Evolutionary conservation across 805 yeast genomes (phyloP).

Genomic region (Starmerella sp.): DNA sequence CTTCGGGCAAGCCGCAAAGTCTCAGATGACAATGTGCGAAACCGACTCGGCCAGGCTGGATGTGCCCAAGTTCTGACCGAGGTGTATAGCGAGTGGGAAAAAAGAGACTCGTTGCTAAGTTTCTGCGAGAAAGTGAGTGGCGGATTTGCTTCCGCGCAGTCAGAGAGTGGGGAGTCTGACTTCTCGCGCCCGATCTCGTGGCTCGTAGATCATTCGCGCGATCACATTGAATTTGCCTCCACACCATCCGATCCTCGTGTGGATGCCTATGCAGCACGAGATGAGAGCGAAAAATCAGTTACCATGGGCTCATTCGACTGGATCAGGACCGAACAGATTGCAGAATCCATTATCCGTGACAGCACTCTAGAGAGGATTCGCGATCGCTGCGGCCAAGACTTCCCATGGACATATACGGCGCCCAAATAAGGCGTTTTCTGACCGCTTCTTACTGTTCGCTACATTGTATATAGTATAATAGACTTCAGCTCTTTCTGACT

Average conservation of each 20-base stretch:
- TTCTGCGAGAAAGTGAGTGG: conserved; percentile 17
- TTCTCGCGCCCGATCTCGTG: conserved; percentile 10
- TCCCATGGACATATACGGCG: background rate
- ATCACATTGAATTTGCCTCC: conserved; percentile 16
- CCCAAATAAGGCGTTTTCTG: background rate
- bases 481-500: too few species aligned
- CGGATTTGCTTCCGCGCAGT: conserved; percentile 3
- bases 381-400: conserved; percentile 15
- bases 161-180: background rate
- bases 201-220: conserved; percentile 21
- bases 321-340: conserved; percentile 16
- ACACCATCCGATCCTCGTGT: conserved; percentile 23
- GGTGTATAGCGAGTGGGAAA: conserved; percentile 19
- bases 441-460: too few species aligned
- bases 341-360: conserved; percentile 18
- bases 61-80: conserved; percentile 16
- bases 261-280: conserved; percentile 23
- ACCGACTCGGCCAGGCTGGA: conserved; percentile 23
- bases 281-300: conserved; percentile 13
- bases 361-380: conserved; percentile 13
- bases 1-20: conserved; percentile 24
- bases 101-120: conserved; percentile 16
- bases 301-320: conserved; percentile 10
- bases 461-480: too few species aligned
- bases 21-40: conserved; percentile 26